Evolutionary conservation across 768 basidiomycete genomes (phyloP).

Genomic region (Russula brevipes): DNA sequence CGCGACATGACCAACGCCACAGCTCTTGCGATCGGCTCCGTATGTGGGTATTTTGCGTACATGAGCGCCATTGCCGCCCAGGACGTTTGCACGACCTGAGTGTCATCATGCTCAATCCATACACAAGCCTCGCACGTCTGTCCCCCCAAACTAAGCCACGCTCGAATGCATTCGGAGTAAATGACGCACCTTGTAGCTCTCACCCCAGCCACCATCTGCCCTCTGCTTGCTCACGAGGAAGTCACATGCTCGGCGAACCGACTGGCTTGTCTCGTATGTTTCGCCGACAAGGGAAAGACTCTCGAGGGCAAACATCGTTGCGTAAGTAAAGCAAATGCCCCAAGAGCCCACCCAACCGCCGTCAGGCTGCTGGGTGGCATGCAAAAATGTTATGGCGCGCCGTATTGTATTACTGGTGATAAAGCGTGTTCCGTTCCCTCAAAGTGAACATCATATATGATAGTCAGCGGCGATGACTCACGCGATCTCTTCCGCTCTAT

Average conservation of each 20-base stretch:
- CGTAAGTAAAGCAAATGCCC: slow-evolving; percentile 99
- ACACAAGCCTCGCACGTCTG: slow-evolving; percentile 79
- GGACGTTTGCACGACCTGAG: slow-evolving; percentile 87
- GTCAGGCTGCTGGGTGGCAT: slow-evolving; percentile 69
- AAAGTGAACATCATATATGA: neutral
- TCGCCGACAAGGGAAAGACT: slow-evolving; percentile 86
- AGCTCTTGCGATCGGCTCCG: slow-evolving; percentile 73
- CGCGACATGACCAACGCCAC: slow-evolving; percentile 83
- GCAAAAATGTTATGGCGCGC: slow-evolving; percentile 74
- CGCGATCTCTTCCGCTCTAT: slow-evolving; percentile 75
- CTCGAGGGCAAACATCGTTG: slow-evolving; percentile 93
- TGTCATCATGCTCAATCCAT: slow-evolving; percentile 79
- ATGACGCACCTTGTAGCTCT: slow-evolving; percentile 81
- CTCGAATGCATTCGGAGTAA: neutral
- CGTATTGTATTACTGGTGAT: slow-evolving; percentile 53
- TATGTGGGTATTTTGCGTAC: slow-evolving; percentile 80
- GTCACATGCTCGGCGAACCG: slow-evolving; percentile 69
- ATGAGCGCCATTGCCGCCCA: slow-evolving; percentile 93
- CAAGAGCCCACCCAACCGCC: slow-evolving; percentile 95
- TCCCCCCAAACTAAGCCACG: neutral
- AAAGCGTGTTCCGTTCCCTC: neutral
- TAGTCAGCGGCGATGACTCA: slow-evolving; percentile 34
- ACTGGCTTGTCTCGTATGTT: slow-evolving; percentile 68
- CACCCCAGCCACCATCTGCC: slow-evolving; percentile 95
- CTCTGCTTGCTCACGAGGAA: slow-evolving; percentile 82